Percentiles rank a stretch among this genome's conserved stretches.
phyloP scores from a whole-genome alignment of 1,284 basidiomycete species.

The Thecaphora frezii region DNA sequence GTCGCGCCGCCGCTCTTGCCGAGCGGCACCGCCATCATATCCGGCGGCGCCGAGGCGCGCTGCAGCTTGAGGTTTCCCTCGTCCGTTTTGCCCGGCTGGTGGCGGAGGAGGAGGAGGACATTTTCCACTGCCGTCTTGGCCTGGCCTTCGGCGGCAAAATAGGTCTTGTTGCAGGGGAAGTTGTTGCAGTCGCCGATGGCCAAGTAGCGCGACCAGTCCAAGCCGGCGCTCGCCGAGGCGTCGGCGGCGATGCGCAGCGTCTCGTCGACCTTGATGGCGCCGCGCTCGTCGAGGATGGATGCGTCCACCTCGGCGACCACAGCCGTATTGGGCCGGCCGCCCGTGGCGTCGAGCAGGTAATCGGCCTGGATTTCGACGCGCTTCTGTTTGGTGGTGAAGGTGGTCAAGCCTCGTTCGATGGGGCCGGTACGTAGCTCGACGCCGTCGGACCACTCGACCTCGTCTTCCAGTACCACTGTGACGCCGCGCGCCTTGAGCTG shows the following conservation, averaged over 20 bases:
- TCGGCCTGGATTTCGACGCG: slow-evolving; percentile 52
- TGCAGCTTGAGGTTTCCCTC: slow-evolving; percentile 7
- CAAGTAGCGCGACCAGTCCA: slow-evolving; percentile 33
- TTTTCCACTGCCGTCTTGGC: slow-evolving; percentile 32
- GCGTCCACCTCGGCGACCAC: slow-evolving; percentile 56
- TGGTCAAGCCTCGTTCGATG: neutral
- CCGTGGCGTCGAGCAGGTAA: slow-evolving; percentile 61
- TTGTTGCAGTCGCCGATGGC: slow-evolving; percentile 51
- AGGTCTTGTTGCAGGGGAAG: slow-evolving; percentile 36
- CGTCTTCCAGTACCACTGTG: slow-evolving; percentile 24
- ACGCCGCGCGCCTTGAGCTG: slow-evolving; percentile 58
- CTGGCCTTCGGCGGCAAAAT: slow-evolving; percentile 4
- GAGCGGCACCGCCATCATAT: slow-evolving; percentile 24
- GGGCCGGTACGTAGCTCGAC: slow-evolving; percentile 9
- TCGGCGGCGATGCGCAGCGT: slow-evolving; percentile 17
- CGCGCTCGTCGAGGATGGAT: slow-evolving; percentile 39
- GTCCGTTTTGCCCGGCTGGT: slow-evolving; percentile 18
- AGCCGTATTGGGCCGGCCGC: slow-evolving; percentile 60
- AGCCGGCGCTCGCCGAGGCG: neutral
- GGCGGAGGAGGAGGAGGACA: slow-evolving; percentile 5
- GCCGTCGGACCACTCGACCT: slow-evolving; percentile 44
- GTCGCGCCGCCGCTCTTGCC: slow-evolving; percentile 28
- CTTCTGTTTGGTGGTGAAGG: slow-evolving; percentile 15
- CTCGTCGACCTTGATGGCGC: slow-evolving; percentile 57
- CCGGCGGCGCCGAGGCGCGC: slow-evolving; percentile 3